These are phyloP conservation scores for Kalaharituber pfeilii DNA, from an alignment of 2,329 filamentous ascomycete genomes.

Conservation along the genomic window DNA sequence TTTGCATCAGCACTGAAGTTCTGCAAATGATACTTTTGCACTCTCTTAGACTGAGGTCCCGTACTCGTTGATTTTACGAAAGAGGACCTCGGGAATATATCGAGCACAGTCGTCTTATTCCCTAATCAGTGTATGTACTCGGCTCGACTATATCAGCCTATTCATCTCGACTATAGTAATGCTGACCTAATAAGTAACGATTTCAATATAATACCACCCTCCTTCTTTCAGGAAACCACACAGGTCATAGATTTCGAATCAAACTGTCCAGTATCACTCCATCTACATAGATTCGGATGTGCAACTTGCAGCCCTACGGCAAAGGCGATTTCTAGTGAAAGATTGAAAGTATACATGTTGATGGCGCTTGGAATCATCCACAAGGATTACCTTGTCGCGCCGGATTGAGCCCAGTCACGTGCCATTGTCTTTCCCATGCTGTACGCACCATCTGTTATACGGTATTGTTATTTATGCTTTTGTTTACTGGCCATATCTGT, in stretches of 20 bases:
- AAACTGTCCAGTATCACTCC: conserved; percentile 87
- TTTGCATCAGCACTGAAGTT: conserved; percentile 53
- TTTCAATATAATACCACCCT: conserved; percentile 71
- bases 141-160: conserved; percentile 86
- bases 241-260: conserved; percentile 98
- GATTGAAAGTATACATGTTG: conserved; percentile 89
- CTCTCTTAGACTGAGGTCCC: conserved; percentile 93
- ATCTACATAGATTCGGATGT: conserved; percentile 80
- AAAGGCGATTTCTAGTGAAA: conserved; percentile 79
- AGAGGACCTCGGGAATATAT: conserved; percentile 97
- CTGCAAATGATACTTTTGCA: conserved; percentile 83
- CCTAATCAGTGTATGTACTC: conserved; percentile 83
- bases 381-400: too few relatives aligned
- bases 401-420: too few relatives aligned
- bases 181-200: conserved; percentile 85
- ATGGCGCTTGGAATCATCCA: conserved; percentile 89
- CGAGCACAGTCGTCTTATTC: conserved; percentile 81
- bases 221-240: conserved; percentile 79
- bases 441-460: too few relatives aligned
- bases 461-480: too few relatives aligned
- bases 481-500: too few relatives aligned
- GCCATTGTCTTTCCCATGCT: too few relatives aligned
- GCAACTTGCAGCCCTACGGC: conserved; percentile 73
- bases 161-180: conserved; percentile 97
- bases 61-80: conserved; percentile 88